These are phyloP conservation scores for Cercophora newfieldiana DNA, from an alignment of 495 filamentous ascomycete species.

Conservation along the genomic window DNA sequence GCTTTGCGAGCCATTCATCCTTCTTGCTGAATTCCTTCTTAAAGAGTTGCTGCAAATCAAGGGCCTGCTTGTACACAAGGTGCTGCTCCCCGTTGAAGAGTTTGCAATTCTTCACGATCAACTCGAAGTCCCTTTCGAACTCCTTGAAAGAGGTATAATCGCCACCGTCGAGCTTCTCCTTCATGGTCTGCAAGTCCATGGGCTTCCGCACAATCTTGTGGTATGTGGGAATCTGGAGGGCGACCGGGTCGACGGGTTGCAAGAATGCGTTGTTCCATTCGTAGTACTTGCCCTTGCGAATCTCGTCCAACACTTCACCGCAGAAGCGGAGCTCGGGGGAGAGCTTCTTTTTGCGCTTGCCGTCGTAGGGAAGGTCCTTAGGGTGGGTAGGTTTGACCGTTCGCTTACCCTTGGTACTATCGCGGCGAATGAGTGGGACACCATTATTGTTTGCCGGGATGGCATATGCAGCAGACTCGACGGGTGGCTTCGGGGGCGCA, in stretches of 20 bases:
- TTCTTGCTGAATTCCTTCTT: conserved; percentile 71
- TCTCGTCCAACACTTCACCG: conserved; percentile 74
- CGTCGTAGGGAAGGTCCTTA: conserved; percentile 81
- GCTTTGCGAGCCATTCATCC: conserved; percentile 70
- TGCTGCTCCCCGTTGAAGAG: conserved; percentile 87
- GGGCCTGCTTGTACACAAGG: conserved; percentile 66
- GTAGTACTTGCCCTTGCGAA: conserved; percentile 72
- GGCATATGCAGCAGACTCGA: conserved; percentile 68
- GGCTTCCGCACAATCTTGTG: conserved; percentile 92
- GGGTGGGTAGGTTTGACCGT: conserved; percentile 89
- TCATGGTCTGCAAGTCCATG: conserved; percentile 86
- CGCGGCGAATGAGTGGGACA: conserved; percentile 88
- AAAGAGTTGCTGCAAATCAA: conserved; percentile 70
- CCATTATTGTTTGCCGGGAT: conserved; percentile 69
- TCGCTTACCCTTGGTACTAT: conserved; percentile 80
- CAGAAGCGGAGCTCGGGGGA: conserved; percentile 88
- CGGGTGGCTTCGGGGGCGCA: conserved; percentile 37
- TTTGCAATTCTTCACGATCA: conserved; percentile 87
- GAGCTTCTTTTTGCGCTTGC: conserved; percentile 88
- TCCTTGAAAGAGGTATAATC: conserved; percentile 82
- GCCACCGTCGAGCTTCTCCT: conserved; percentile 72
- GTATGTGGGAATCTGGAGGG: conserved; percentile 90
- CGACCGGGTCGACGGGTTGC: conserved; percentile 86
- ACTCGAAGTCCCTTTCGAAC: conserved; percentile 76
- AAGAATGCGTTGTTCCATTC: conserved; percentile 69